Evolutionary conservation across 2,329 filamentous ascomycete genomes (phyloP).

Genomic region (Myrmaecium sp.): DNA sequence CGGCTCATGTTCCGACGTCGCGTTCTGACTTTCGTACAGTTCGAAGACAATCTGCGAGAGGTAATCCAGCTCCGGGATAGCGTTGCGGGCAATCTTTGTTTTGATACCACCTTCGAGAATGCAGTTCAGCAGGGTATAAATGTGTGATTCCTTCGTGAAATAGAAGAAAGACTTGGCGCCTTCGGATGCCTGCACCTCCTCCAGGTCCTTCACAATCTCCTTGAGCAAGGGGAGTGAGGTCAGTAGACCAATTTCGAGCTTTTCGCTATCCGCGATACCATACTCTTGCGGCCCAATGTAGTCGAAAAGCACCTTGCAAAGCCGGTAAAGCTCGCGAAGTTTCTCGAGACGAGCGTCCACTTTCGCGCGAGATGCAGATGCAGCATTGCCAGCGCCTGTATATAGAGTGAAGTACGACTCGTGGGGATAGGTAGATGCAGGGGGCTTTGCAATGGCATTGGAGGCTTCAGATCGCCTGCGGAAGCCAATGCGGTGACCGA

Average conservation of each 20-base stretch:
- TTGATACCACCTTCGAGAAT: constrained; percentile 94
- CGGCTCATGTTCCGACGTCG: constrained; percentile 36
- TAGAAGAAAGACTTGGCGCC: constrained; percentile 96
- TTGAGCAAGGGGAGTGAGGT: constrained; percentile 87
- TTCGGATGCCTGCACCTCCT: constrained; percentile 89
- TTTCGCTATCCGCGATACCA: constrained; percentile 86
- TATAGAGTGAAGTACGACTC: constrained; percentile 80
- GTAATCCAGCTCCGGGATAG: constrained; percentile 94
- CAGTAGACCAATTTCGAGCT: constrained; percentile 92
- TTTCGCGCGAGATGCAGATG: constrained; percentile 47
- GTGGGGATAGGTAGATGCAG: constrained; percentile 19
- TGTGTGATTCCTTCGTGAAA: constrained; percentile 98
- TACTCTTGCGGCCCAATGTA: constrained; percentile 98
- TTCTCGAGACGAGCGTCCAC: constrained; percentile 73
- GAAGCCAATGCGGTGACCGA: constrained; percentile 34
- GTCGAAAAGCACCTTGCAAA: constrained; percentile 91
- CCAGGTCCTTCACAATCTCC: constrained; percentile 91
- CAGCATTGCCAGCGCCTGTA: constrained; percentile 43
- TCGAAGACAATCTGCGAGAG: constrained; percentile 96
- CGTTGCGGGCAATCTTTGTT: constrained; percentile 88
- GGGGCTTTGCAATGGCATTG: constrained; percentile 7
- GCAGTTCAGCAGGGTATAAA: constrained; percentile 94
- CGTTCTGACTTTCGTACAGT: constrained; percentile 85
- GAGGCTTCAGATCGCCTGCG: constrained; percentile 31
- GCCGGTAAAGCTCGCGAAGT: constrained; percentile 77